phyloP scores from a whole-genome alignment of 495 filamentous ascomycete species.

The Hyaloscypha variabilis region DNA sequence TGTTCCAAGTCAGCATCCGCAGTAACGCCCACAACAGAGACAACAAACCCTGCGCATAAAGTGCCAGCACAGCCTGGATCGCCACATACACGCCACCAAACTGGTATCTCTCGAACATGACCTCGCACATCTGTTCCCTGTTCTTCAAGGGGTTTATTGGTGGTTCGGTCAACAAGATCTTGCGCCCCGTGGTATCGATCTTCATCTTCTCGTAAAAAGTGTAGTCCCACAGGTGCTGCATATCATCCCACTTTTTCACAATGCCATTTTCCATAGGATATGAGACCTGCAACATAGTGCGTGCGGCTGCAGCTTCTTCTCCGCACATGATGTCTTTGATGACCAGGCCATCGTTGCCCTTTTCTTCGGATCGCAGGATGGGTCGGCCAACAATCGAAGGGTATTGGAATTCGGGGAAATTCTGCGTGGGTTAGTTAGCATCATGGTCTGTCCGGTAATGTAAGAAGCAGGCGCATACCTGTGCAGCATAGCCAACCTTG shows the following conservation, averaged over 20 bases:
- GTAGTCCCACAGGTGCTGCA: slow-evolving; percentile 99
- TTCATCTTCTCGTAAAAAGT: slow-evolving; percentile 97
- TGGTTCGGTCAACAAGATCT: slow-evolving; percentile 97
- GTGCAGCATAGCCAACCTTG: slow-evolving; percentile 97
- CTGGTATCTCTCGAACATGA: slow-evolving; percentile 96
- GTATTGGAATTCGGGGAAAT: slow-evolving; percentile 98
- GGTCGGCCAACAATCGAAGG: slow-evolving; percentile 98
- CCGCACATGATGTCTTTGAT: slow-evolving; percentile 99
- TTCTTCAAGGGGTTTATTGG: slow-evolving; percentile 97
- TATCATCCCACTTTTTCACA: slow-evolving; percentile 99
- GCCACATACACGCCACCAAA: slow-evolving; percentile 98
- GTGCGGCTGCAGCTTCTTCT: slow-evolving; percentile 93
- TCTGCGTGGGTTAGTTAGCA: slow-evolving; percentile 49
- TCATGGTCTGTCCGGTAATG: slow-evolving; percentile 5
- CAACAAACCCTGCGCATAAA: slow-evolving; percentile 88
- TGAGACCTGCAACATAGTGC: slow-evolving; percentile 95
- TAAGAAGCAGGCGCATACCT: slow-evolving; percentile 49
- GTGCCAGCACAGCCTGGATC: slow-evolving; percentile 94
- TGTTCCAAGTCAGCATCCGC: slow-evolving; percentile 26
- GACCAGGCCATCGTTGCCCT: slow-evolving; percentile 54
- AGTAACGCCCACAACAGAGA: not conserved
- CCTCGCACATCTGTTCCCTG: slow-evolving; percentile 94
- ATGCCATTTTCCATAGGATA: slow-evolving; percentile 99
- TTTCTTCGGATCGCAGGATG: slow-evolving; percentile 94
- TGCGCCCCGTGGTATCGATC: slow-evolving; percentile 86